Percentiles rank a stretch among this genome's conserved stretches.
These are phyloP conservation scores for Didymella pomorum DNA, from an alignment of 2,329 filamentous ascomycete genomes.

Conservation along the genomic window DNA sequence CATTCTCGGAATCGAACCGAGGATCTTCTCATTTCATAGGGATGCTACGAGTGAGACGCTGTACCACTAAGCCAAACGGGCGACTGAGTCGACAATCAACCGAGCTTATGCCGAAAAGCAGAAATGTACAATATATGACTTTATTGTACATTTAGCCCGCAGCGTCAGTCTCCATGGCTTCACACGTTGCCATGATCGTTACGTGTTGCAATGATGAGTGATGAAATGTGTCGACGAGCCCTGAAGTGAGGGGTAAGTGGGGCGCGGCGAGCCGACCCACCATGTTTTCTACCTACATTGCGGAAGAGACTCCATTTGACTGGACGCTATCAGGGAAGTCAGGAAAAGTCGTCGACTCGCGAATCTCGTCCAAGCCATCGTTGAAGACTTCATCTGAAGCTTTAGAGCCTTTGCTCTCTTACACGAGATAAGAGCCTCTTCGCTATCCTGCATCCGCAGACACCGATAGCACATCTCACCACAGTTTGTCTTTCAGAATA, in stretches of 20 bases:
- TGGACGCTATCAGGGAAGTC: too few species aligned
- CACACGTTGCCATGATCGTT: too few species aligned
- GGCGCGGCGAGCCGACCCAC: not conserved
- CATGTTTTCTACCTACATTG: too few species aligned
- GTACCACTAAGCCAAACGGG: conserved; percentile 35
- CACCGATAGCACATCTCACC: conserved; percentile 28
- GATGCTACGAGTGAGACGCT: conserved; percentile 35
- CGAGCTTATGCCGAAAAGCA: conserved; percentile 5
- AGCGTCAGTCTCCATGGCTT: too few species aligned
- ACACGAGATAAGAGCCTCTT: not conserved
- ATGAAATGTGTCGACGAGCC: not conserved
- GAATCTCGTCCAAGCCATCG: too few species aligned
- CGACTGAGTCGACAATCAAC: conserved; percentile 10
- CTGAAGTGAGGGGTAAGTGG: conserved; percentile 16
- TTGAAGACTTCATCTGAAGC: not conserved
- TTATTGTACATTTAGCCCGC: too few species aligned
- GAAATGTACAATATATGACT: too few species aligned
- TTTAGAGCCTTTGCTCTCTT: not conserved
- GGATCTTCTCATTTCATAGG: conserved; percentile 31
- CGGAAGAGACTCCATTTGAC: not conserved
- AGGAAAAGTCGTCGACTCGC: too few species aligned
- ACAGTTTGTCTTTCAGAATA: conserved; percentile 37
- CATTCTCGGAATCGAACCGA: conserved; percentile 32
- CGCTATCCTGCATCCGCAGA: not conserved
- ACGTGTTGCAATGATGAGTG: too few species aligned